phyloP scores from a whole-genome alignment of 2,329 filamentous ascomycete genomes.

The Botrytis fabae region DNA sequence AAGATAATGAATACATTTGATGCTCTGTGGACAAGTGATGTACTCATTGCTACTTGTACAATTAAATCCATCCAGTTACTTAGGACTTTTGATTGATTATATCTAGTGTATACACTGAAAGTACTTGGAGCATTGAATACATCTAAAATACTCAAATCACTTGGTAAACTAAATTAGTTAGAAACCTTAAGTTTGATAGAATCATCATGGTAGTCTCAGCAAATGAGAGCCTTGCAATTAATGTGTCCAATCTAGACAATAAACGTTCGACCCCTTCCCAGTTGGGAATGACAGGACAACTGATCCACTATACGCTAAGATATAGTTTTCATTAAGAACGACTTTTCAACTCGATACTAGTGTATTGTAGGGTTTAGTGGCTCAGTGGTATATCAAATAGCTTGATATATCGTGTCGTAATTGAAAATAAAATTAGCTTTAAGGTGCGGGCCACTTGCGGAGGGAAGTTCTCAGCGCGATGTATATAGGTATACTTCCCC shows the following conservation, averaged over 20 bases:
- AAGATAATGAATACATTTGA: background rate
- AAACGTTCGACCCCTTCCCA: background rate
- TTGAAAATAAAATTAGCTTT: background rate
- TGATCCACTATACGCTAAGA: background rate
- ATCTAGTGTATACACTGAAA: no score
- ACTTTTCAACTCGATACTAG: background rate
- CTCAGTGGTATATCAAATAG: background rate
- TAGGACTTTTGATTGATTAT: fast-evolving
- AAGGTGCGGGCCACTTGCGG: background rate
- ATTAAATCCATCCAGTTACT: fast-evolving
- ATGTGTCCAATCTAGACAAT: background rate
- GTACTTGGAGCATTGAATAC: background rate
- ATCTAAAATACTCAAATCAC: background rate
- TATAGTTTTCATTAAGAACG: background rate
- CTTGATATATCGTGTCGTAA: background rate
- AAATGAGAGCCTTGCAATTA: background rate
- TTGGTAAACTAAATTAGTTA: background rate
- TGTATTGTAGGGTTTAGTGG: background rate
- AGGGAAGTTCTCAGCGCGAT: fast-evolving
- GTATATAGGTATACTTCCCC: background rate
- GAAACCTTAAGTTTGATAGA: background rate
- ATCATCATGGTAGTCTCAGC: background rate
- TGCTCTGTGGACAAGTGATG: background rate
- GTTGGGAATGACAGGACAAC: no score
- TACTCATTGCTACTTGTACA: background rate